Conservation (phyloP, 192 early-diverging fungal species). For the Backusella tarrabulga region DNA sequence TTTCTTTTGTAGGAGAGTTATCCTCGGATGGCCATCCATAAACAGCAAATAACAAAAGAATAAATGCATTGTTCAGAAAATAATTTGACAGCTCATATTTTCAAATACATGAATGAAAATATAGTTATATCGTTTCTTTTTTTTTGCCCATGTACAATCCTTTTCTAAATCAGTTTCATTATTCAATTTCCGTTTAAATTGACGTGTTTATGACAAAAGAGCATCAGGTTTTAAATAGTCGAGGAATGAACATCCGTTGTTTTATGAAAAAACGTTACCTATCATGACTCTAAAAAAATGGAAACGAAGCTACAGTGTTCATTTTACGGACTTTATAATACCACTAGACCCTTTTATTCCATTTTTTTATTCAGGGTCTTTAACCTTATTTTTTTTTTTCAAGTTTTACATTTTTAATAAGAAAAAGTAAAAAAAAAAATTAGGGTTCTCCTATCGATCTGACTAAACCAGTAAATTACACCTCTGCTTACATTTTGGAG, state of each 20-base stretch:
- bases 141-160: neutral
- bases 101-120: neutral
- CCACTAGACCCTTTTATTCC: neutral
- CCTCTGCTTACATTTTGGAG: neutral
- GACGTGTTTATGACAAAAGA: neutral
- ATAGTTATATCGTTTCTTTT: neutral
- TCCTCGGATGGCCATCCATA: neutral
- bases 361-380: neutral
- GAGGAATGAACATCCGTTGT: neutral
- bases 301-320: neutral
- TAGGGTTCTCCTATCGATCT: neutral
- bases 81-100: neutral
- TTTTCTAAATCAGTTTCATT: neutral
- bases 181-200: slow-evolving; percentile 6
- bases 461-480: neutral
- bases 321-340: neutral
- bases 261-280: neutral
- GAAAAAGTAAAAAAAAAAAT: neutral
- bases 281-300: neutral
- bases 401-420: neutral
- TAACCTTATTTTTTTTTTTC: neutral
- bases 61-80: neutral
- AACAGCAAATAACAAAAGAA: neutral
- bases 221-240: neutral
- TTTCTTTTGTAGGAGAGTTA: neutral